These are phyloP conservation scores for Lodderomyces metapsilosis DNA, from an alignment of 1,139 yeast genomes.

Conservation along the genomic window DNA sequence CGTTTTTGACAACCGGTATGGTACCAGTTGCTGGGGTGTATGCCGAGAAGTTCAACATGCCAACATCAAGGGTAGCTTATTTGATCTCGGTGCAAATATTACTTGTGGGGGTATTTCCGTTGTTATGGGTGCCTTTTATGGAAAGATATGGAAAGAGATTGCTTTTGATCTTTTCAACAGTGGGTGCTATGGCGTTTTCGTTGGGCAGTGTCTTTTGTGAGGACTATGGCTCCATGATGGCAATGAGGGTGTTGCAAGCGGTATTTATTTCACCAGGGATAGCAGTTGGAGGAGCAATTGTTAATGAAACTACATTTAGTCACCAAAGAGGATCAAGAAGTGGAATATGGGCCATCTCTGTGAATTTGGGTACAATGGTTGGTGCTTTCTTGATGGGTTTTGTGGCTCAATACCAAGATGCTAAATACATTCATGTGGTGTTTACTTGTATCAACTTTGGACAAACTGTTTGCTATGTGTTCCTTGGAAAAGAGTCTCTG, in stretches of 20 bases:
- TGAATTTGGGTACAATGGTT: slow-evolving; percentile 20
- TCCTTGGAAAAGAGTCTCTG: slow-evolving; percentile 20
- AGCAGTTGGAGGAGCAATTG: slow-evolving; percentile 21
- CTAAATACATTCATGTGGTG: slow-evolving; percentile 16
- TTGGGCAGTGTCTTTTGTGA: slow-evolving; percentile 18
- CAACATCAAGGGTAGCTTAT: slow-evolving; percentile 17
- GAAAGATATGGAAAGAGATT: slow-evolving; percentile 19
- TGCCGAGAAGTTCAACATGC: slow-evolving; percentile 12
- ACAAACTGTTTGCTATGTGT: slow-evolving; percentile 17
- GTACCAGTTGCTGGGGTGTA: slow-evolving; percentile 19
- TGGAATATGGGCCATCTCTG: slow-evolving; percentile 21
- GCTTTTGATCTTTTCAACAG: slow-evolving; percentile 15
- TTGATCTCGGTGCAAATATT: slow-evolving; percentile 19
- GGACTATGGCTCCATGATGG: slow-evolving; percentile 17
- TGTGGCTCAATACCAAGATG: slow-evolving; percentile 17
- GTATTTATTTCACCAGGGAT: slow-evolving; percentile 20
- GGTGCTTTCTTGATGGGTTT: slow-evolving; percentile 24
- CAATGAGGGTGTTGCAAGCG: slow-evolving; percentile 18
- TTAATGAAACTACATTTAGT: slow-evolving; percentile 19
- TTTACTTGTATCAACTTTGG: slow-evolving; percentile 18
- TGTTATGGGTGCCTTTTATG: slow-evolving; percentile 23
- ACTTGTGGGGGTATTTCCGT: slow-evolving; percentile 19
- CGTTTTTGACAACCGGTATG: slow-evolving; percentile 22
- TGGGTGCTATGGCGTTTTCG: slow-evolving; percentile 17
- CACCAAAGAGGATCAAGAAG: slow-evolving; percentile 22